Base-by-base conservation (phyloP, 805 yeast species). In the Candida taoyuanica region DNA sequence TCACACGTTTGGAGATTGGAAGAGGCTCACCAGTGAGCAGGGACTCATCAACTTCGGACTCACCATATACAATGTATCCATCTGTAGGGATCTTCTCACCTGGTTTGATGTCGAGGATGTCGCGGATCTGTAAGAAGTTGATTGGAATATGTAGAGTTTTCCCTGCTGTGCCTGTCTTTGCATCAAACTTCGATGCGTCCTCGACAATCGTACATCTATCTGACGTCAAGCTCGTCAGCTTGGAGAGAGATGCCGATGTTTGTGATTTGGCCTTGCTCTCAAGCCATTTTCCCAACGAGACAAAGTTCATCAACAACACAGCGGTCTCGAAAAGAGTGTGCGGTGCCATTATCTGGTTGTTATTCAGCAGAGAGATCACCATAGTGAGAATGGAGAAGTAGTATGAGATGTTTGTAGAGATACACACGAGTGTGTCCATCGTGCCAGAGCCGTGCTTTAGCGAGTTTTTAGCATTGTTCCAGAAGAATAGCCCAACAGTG, bases 261-360 rank as follows among this genome's bases (percentile, higher is more conserved):
- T 85, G 86, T 4, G 98, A 95, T 55, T 93, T 87, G 2, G 98
- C 98, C 47, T 74, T 78, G 60, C 85, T 85, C 56, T 93, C 99
- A 17, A 89, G 66, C 74, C 85, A 84, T 62, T 93, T 91, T 3
- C 99, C 99, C 31, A 88, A 64, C 7, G 93, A 74, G 19, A 93
- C 88, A 59, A 88, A 93, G 5, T 80, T 64, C 35, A 91, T 71
- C 29, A 93, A 68, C 94, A 94, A 86, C 13, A 81, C 78, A 2
- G 87, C 72, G 0, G 98, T 88, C 42, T 87, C 97, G 66, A 93
- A 89, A 25, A 88, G 67, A 1, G 82, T 76, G 36, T 72, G 76
- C 5, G 96, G 94, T 5, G 80, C 71, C 36, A 57, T 55, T 0
- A 58, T 54, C 8, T 37, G 32, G 29, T 60, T 60, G n/a, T 70